These are phyloP conservation scores for Aurifilum marmelostoma DNA, from an alignment of 2,329 filamentous ascomycete species.

Conservation along the genomic window DNA sequence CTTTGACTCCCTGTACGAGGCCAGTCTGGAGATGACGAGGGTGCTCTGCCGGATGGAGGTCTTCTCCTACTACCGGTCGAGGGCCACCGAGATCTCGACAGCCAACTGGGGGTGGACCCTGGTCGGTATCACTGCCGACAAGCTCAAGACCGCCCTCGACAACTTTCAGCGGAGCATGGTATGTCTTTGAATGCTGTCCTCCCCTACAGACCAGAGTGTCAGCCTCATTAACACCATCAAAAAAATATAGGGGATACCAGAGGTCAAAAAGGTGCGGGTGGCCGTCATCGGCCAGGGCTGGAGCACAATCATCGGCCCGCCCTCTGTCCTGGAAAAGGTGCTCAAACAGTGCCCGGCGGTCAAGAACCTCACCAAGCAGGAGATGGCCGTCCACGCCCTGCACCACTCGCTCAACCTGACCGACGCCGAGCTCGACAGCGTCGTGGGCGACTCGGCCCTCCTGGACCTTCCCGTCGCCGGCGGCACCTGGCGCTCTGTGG, in stretches of 20 bases:
- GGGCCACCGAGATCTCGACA: constrained; percentile 23
- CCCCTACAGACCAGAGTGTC: too few relatives aligned
- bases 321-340: constrained; percentile 24
- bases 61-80: constrained; percentile 22
- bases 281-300: constrained; percentile 24
- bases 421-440: constrained; percentile 16
- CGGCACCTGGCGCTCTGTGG: constrained; percentile 13
- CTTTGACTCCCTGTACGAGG: constrained; percentile 25
- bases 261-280: constrained; percentile 20
- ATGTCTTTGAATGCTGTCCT: neutral
- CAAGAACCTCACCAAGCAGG: constrained; percentile 25
- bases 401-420: constrained; percentile 22
- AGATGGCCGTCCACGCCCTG: constrained; percentile 24
- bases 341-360: constrained; percentile 23
- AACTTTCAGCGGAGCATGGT: constrained; percentile 26
- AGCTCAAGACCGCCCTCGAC: constrained; percentile 18
- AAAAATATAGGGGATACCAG: constrained; percentile 18
- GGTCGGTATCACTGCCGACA: constrained; percentile 24
- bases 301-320: constrained; percentile 23
- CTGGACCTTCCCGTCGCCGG: constrained; percentile 18
- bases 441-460: constrained; percentile 18
- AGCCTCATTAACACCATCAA: neutral
- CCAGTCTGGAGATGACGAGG: constrained; percentile 24
- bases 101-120: constrained; percentile 24
- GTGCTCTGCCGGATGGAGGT: constrained; percentile 24